These are phyloP conservation scores for Termitomyces sp. DNA, from an alignment of 1,284 basidiomycete genomes.

Conservation along the genomic window DNA sequence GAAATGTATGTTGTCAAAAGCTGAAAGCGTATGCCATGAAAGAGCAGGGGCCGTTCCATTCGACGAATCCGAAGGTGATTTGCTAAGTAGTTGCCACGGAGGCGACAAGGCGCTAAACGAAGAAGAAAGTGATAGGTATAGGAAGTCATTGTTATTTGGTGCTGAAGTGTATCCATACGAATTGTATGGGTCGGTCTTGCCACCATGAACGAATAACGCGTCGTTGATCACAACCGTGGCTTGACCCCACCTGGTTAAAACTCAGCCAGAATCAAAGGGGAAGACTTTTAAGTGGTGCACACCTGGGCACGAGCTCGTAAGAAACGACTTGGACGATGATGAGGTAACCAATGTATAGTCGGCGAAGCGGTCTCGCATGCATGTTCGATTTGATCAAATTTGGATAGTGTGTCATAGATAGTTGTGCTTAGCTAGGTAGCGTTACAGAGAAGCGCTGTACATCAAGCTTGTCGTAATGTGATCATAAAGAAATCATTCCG, in stretches of 20 bases:
- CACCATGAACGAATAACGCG: conserved; percentile 70
- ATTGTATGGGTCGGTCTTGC: conserved; percentile 69
- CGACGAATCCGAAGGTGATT: conserved; percentile 40
- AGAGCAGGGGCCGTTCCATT: conserved; percentile 53
- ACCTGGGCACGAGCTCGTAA: conserved; percentile 24
- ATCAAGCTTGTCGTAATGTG: conserved; percentile 18
- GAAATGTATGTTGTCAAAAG: conserved; percentile 47
- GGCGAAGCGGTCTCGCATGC: conserved; percentile 8
- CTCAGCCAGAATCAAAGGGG: neutral
- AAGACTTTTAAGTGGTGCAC: conserved; percentile 8
- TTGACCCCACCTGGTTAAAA: conserved; percentile 73
- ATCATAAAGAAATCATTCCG: conserved; percentile 13
- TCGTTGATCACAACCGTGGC: conserved; percentile 58
- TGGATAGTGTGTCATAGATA: neutral
- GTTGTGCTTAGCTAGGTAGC: conserved; percentile 10
- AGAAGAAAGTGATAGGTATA: conserved; percentile 60
- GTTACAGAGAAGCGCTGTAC: conserved; percentile 9
- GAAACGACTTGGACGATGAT: conserved; percentile 13
- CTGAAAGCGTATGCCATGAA: conserved; percentile 78
- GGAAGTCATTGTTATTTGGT: conserved; percentile 64
- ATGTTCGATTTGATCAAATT: conserved; percentile 9
- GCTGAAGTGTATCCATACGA: conserved; percentile 69
- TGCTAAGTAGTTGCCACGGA: conserved; percentile 56
- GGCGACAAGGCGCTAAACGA: conserved; percentile 57
- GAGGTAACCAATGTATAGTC: conserved; percentile 9